Conservation (phyloP, 202 grass and related monocot genomes). For the Setaria viridis region DNA sequence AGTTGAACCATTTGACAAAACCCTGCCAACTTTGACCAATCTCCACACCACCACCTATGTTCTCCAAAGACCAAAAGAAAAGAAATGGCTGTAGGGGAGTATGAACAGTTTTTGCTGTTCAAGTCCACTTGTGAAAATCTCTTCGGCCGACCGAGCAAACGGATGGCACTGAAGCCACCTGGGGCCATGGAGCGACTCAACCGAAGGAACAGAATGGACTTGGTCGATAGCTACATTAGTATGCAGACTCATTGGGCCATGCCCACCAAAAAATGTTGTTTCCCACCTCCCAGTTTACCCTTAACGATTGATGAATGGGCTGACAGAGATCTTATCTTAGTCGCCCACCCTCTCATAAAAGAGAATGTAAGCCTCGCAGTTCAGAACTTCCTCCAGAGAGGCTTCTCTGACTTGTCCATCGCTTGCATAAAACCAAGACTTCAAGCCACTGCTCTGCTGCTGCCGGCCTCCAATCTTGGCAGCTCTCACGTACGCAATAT, state of each 20-base stretch:
- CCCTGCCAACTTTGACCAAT: slow-evolving; percentile 37
- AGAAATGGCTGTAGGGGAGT: slow-evolving; percentile 20
- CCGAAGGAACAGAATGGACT: slow-evolving; percentile 45
- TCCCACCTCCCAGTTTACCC: neutral
- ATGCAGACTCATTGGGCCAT: neutral
- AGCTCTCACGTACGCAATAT: slow-evolving; percentile 76
- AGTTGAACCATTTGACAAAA: slow-evolving; percentile 5
- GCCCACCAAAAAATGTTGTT: slow-evolving; percentile 14
- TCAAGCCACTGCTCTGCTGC: slow-evolving; percentile 32
- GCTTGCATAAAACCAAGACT: slow-evolving; percentile 87
- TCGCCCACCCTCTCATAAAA: slow-evolving; percentile 78
- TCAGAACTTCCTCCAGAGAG: slow-evolving; percentile 76
- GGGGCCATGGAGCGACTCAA: neutral
- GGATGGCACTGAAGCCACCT: slow-evolving; percentile 15
- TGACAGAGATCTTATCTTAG: slow-evolving; percentile 32
- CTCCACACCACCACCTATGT: slow-evolving; percentile 36
- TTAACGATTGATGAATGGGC: neutral
- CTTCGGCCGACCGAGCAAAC: slow-evolving; percentile 19
- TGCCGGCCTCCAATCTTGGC: slow-evolving; percentile 58
- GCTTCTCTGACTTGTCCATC: slow-evolving; percentile 79
- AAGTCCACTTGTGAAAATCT: slow-evolving; percentile 41
- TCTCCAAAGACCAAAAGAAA: slow-evolving; percentile 26
- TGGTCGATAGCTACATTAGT: slow-evolving; percentile 7
- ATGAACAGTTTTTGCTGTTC: slow-evolving; percentile 39
- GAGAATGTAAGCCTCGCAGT: slow-evolving; percentile 83